phyloP scores from a whole-genome alignment of 2,329 filamentous ascomycete species.

The Colletotrichum liaoningense region DNA sequence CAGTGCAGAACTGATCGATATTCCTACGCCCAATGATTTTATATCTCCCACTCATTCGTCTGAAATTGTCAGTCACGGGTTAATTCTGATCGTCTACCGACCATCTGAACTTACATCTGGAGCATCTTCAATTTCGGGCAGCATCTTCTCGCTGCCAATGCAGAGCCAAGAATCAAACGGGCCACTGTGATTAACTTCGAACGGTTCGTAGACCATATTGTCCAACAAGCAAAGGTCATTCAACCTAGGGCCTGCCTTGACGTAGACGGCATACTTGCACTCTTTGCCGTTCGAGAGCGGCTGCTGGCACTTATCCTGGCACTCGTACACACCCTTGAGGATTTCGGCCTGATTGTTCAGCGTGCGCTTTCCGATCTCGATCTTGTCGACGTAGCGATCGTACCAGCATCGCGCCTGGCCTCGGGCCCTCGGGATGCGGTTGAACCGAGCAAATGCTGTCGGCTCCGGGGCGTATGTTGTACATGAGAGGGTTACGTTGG shows the following conservation, averaged over 20 bases:
- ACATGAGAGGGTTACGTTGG: too few relatives aligned
- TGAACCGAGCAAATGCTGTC: not conserved
- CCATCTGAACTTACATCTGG: not conserved
- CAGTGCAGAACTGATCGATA: too few relatives aligned
- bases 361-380: not conserved
- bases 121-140: not conserved
- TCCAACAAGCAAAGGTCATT: not conserved
- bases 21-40: too few relatives aligned
- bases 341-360: not conserved
- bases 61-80: too few relatives aligned
- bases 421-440: not conserved
- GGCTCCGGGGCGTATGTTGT: too few relatives aligned
- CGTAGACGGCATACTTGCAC: not conserved
- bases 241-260: not conserved
- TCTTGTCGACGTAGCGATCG: not conserved
- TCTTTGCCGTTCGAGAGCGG: not conserved
- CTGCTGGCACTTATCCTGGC: not conserved
- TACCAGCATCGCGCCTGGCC: not conserved
- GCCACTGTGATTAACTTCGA: too few relatives aligned
- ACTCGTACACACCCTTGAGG: not conserved
- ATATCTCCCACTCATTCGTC: too few relatives aligned
- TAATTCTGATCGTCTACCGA: not conserved
- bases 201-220: not conserved
- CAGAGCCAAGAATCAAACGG: not conserved
- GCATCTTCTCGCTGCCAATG: not conserved